These are phyloP conservation scores for Flammula alnicola DNA, from an alignment of 1,284 basidiomycete genomes.

Conservation along the genomic window DNA sequence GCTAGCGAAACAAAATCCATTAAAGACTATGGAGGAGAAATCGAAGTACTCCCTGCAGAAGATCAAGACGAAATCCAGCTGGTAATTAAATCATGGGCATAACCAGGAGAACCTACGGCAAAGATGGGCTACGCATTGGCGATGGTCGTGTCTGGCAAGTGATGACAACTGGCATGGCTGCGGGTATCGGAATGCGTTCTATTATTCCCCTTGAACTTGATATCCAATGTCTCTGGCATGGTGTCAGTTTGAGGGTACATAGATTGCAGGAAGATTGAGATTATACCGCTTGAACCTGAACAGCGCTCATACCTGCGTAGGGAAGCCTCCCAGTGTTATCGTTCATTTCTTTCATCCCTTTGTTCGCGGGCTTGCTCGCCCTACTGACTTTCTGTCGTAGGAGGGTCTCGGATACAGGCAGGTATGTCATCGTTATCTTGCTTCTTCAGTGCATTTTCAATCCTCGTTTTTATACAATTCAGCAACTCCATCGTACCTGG, in stretches of 20 bases:
- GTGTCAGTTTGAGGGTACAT: conserved; percentile 19
- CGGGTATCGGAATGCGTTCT: conserved; percentile 71
- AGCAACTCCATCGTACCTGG: conserved; percentile 87
- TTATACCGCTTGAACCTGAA: conserved; percentile 94
- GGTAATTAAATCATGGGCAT: conserved; percentile 34
- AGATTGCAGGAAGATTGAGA: conserved; percentile 74
- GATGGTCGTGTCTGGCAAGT: conserved; percentile 78
- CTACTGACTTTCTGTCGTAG: conserved; percentile 63
- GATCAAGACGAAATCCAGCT: conserved; percentile 41
- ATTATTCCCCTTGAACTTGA: conserved; percentile 28
- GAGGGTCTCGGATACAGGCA: conserved; percentile 81
- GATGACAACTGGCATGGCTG: conserved; percentile 78
- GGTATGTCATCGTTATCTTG: conserved; percentile 45
- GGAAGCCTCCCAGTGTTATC: conserved; percentile 82
- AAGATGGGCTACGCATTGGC: conserved; percentile 38
- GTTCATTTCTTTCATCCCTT: conserved; percentile 42
- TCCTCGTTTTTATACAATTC: conserved; percentile 15
- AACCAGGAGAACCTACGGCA: conserved; percentile 24
- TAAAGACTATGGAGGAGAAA: conserved; percentile 26
- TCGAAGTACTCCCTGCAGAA: conserved; percentile 9
- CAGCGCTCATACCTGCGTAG: conserved; percentile 95
- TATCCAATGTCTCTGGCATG: too few species aligned
- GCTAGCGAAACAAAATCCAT: conserved; percentile 17
- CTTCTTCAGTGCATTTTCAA: conserved; percentile 8
- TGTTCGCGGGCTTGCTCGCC: conserved; percentile 39